phyloP scores from a whole-genome alignment of 768 basidiomycete genomes.

The Lyophyllum shimeji region DNA sequence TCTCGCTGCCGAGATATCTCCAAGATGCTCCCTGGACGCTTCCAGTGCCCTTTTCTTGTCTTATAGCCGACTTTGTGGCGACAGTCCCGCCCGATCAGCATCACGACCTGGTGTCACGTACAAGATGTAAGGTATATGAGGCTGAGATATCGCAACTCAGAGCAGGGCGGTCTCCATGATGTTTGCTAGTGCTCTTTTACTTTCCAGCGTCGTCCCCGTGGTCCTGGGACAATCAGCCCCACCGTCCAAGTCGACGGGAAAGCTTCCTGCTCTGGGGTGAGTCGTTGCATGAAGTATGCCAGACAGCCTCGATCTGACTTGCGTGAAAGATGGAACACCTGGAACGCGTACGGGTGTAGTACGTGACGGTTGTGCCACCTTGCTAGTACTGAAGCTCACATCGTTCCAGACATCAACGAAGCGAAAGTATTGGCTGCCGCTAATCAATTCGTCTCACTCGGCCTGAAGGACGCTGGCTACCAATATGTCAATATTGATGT shows the following conservation, averaged over 20 bases:
- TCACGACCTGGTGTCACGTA: neutral
- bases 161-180: too few relatives aligned
- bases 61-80: neutral
- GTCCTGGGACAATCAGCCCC: constrained; percentile 20
- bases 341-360: constrained; percentile 51
- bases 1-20: constrained; percentile 3
- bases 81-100: neutral
- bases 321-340: constrained; percentile 46
- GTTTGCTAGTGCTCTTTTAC: constrained; percentile 7
- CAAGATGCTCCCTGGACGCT: neutral
- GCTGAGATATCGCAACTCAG: too few relatives aligned
- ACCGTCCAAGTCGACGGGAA: constrained; percentile 40
- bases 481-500: constrained; percentile 55
- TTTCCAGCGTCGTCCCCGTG: constrained; percentile 4
- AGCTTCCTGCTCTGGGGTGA: constrained; percentile 47
- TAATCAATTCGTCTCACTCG: constrained; percentile 43
- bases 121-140: neutral
- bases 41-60: neutral
- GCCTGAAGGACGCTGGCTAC: constrained; percentile 48
- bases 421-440: constrained; percentile 46
- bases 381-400: neutral
- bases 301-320: neutral
- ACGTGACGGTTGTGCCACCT: constrained; percentile 9
- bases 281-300: neutral
- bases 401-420: constrained; percentile 39